These are phyloP conservation scores for Podaxis sp. DNA, from an alignment of 768 basidiomycete species.

Conservation along the genomic window DNA sequence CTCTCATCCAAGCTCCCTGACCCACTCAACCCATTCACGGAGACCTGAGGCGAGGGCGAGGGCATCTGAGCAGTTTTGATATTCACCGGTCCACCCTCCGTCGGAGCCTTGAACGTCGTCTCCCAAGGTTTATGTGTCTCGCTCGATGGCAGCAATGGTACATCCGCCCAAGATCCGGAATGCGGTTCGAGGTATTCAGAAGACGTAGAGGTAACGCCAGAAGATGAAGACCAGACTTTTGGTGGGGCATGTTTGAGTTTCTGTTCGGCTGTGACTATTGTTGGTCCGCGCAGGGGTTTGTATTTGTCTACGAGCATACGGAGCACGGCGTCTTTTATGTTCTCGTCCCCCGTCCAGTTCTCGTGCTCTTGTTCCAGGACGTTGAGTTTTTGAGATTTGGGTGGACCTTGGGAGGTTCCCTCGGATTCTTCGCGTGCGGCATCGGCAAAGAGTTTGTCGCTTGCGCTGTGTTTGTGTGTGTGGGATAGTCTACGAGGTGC, in stretches of 20 bases:
- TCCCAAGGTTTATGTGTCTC: constrained; percentile 69
- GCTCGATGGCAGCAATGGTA: constrained; percentile 52
- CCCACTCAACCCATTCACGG: neutral
- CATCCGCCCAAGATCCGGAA: constrained; percentile 43
- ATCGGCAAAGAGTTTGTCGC: constrained; percentile 65
- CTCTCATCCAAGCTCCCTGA: constrained; percentile 4
- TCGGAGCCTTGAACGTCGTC: constrained; percentile 62
- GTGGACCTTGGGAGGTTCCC: constrained; percentile 16
- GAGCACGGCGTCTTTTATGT: constrained; percentile 63
- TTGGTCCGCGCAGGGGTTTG: constrained; percentile 70
- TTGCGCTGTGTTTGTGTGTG: constrained; percentile 29
- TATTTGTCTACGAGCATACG: constrained; percentile 88
- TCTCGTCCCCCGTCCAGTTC: constrained; percentile 82
- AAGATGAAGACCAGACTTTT: constrained; percentile 13
- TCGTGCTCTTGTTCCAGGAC: constrained; percentile 41
- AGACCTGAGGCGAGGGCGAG: constrained; percentile 19
- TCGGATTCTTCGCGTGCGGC: constrained; percentile 54
- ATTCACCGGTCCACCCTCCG: constrained; percentile 44
- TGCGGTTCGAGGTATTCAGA: constrained; percentile 18
- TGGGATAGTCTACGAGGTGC: neutral
- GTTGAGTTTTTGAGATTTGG: constrained; percentile 12
- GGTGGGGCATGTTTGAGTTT: constrained; percentile 55
- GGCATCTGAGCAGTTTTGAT: constrained; percentile 51
- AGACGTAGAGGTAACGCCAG: constrained; percentile 17
- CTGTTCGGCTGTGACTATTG: constrained; percentile 60